Base-by-base conservation (phyloP, 371 early-diverging fungal genomes). In the Lichtheimia corymbifera region DNA sequence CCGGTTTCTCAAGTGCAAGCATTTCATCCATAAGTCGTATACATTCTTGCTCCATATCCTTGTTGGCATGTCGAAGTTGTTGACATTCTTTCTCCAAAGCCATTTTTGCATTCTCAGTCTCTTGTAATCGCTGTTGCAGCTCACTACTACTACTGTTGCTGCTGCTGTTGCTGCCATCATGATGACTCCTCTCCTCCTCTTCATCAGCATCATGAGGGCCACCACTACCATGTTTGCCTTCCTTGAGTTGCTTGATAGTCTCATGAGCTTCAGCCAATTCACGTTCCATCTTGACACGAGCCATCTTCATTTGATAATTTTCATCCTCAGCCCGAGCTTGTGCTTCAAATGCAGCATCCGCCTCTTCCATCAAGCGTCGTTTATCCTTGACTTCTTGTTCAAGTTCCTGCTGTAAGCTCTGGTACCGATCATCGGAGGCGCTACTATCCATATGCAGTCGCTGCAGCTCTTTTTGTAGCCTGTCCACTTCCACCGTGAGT, bases 11-110 rank as follows among this genome's bases (percentile, higher is more conserved):
- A 2, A 73, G 49, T 0, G 61, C 65, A 11, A 79, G 65, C 60
- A 90, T 82, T 59, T 91, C 91, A 53, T 90, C 90, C 77, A 89
- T 85, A 30, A 92, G 73, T 45, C 87, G 83, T 59, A 85, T 73
- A 63, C 87, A 87, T 63, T 90, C 91, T 28, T 82, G 77, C 59
- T 92, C 92, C 47, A 90, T 74, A 60, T 83, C 85, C 49, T 79
- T 79, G 44, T 89, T 80, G 22, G 86, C 78, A 28, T 85, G 85
- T 41, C 79, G 54, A 14, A 89, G 67, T 28, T 77, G 73, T 22
- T 80, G 76, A 35, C 79, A 73, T 28, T 85, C 78, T 43, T 72
- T 63, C 65, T 77, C 67, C 24, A 82, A 63, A 50, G 77, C 68
- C 52, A 70, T 70, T 54, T 84, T 86, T 24, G 68, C 65, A 6